Evolutionary conservation across 495 filamentous ascomycete genomes (phyloP), one percentile per base, ranked within the genome.

Genomic region (Daldinia childiae): DNA sequence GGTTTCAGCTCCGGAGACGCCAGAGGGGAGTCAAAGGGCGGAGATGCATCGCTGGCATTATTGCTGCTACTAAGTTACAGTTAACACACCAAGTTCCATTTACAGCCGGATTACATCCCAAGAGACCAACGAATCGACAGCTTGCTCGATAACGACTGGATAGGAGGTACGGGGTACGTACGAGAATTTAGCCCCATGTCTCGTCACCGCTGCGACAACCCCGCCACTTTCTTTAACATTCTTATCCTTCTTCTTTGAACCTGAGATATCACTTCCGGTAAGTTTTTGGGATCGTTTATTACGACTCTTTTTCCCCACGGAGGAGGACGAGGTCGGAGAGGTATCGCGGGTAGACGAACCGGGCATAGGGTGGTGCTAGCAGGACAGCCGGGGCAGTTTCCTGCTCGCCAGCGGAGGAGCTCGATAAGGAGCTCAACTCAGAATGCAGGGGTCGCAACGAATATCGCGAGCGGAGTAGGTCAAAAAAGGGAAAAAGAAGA

Each of bases 141-240:
- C 50, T 54, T 30, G 50, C 50, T 30, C 14, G 50, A 39, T 17
- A 51, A 43, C 30, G 48, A 36, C 30, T n/a, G 21, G 15, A 39
- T n/a, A 9, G 43, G 51, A 41, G 52, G 27, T 57, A 62, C n/a
- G 7, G 21, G 26, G 63, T 61, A 82, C 82, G 39, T 75, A 85
- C 83, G 82, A 74, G 76, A 85, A 83, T 73, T 82, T 85, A 68
- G 82, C 79, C 66, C 77, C 79, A 74, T 85, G 82, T 75, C 80
- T 84, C 30, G 82, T 85, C 79, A 85, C 81, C 77, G 83, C 83
- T 62, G 83, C 83, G 64, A 82, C 79, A 77, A 84, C 83, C 71
- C 83, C 78, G 64, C 82, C 81, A 68, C 77, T 75, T 59, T 84
- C 82, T 82, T 82, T 85, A 74, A 76, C 83, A 85, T 85, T 80